phyloP scores from a whole-genome alignment of 2,329 filamentous ascomycete genomes.

The Basipetospora chlamydospora region DNA sequence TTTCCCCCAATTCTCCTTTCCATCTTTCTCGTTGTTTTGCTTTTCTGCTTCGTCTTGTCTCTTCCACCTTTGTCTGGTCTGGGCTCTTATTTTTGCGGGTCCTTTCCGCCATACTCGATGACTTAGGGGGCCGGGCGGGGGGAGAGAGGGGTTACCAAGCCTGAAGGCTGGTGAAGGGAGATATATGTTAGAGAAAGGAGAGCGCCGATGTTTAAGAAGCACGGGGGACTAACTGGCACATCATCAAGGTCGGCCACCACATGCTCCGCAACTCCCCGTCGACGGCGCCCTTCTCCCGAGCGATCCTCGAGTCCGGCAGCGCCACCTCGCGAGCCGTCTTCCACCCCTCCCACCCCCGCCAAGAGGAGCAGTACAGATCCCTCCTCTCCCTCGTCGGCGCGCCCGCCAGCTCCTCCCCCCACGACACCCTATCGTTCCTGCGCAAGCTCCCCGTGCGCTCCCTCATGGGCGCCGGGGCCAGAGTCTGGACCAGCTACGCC shows the following conservation, averaged over 20 bases:
- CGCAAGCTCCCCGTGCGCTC: conserved; percentile 23
- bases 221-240: too few species aligned
- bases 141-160: too few species aligned
- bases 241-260: conserved; percentile 59
- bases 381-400: conserved; percentile 32
- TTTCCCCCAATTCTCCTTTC: conserved; percentile 8
- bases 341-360: conserved; percentile 37
- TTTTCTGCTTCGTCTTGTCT: conserved; percentile 2
- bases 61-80: too few species aligned
- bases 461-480: conserved; percentile 25
- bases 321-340: conserved; percentile 40
- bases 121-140: too few species aligned
- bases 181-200: too few species aligned
- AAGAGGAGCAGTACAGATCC: conserved; percentile 39
- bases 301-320: conserved; percentile 42
- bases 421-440: conserved; percentile 34
- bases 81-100: not conserved
- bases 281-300: conserved; percentile 34
- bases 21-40: conserved; percentile 7
- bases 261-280: conserved; percentile 33
- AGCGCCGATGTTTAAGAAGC: too few species aligned
- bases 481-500: conserved; percentile 28
- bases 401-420: conserved; percentile 10
- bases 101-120: too few species aligned
- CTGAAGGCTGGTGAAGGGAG: too few species aligned